Percentiles rank a stretch among this genome's conserved stretches.
Conservation (phyloP, 441 rosid genomes). For the Erodium chrysanthum region DNA sequence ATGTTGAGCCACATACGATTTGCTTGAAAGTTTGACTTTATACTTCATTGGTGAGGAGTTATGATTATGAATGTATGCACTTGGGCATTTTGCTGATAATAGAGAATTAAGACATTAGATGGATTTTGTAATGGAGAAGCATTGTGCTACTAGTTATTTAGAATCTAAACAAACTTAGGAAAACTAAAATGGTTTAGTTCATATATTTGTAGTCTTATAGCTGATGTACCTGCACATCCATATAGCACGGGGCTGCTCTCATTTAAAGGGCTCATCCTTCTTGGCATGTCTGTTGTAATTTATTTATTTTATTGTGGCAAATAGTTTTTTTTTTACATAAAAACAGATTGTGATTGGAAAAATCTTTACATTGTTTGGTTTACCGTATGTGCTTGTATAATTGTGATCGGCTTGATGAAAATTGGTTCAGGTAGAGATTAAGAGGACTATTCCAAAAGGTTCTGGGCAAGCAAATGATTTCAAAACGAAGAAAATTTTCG, state of each 20-base stretch:
- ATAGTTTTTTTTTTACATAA: no score
- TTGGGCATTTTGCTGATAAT: not conserved
- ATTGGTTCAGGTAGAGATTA: slow-evolving; percentile 67
- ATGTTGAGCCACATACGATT: no score
- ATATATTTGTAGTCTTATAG: no score
- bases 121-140: no score
- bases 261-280: not conserved
- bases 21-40: not conserved
- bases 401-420: not conserved
- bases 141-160: no score
- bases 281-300: not conserved
- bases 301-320: not conserved
- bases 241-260: not conserved
- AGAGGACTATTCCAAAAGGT: slow-evolving; percentile 84
- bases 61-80: not conserved
- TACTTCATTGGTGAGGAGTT: not conserved
- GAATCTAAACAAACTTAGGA: no score
- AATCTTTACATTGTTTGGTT: not conserved
- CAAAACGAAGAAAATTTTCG: slow-evolving; percentile 81
- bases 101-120: not conserved
- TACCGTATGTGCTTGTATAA: not conserved
- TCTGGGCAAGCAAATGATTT: slow-evolving; percentile 63
- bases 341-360: not conserved
- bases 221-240: no score
- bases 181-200: no score